Conservation (phyloP, 2,329 filamentous ascomycete genomes). For the Fusarium coffeatum region DNA sequence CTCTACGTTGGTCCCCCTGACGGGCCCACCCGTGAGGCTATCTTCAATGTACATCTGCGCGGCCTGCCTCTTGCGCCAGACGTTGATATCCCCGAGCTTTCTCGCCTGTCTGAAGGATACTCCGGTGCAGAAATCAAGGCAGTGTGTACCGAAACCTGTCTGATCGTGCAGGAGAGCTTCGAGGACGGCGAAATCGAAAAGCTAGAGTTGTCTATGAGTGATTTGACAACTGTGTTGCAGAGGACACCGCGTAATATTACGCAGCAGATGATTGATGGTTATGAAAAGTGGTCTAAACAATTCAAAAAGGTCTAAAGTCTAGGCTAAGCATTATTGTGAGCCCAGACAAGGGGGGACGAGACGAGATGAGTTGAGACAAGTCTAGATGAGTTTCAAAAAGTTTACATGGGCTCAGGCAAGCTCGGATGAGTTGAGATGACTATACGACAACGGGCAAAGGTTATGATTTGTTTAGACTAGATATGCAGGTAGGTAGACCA, state of each 20-base stretch:
- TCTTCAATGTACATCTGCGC: conserved; percentile 75
- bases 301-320: conserved; percentile 47
- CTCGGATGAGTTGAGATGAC: neutral
- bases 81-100: conserved; percentile 74
- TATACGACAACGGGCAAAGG: neutral
- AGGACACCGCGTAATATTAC: conserved; percentile 69
- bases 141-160: conserved; percentile 61
- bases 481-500: neutral
- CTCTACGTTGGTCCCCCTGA: conserved; percentile 89
- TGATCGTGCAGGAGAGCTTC: conserved; percentile 55
- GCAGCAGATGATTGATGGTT: conserved; percentile 66
- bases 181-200: conserved; percentile 48
- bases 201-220: conserved; percentile 55
- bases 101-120: conserved; percentile 76
- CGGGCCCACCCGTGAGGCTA: conserved; percentile 76
- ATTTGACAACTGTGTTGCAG: conserved; percentile 58
- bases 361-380: neutral
- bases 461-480: neutral
- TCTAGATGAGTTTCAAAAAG: neutral
- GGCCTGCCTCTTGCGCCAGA: conserved; percentile 70
- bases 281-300: conserved; percentile 65
- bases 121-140: conserved; percentile 84
- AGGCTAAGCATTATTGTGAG: neutral
- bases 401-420: neutral
- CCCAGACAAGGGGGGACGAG: neutral